Evolutionary conservation across 2,329 filamentous ascomycete genomes (phyloP).

Genomic region (Exophiala sp.): DNA sequence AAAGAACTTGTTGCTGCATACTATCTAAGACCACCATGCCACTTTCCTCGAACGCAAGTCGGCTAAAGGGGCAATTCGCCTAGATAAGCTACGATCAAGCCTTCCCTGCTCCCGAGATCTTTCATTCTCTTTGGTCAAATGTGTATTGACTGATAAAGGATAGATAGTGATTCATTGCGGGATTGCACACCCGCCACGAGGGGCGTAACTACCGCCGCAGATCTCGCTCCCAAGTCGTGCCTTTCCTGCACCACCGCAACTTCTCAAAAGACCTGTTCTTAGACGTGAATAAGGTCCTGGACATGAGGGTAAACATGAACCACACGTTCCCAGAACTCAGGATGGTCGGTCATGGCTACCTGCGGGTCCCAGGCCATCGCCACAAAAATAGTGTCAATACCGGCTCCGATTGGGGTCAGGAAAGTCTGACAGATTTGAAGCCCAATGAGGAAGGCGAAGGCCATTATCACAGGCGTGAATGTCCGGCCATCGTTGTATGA

Average conservation of each 20-base stretch:
- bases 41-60: too few relatives aligned
- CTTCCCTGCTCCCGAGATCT: too few relatives aligned
- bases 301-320: slow-evolving; percentile 78
- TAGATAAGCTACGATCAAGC: too few relatives aligned
- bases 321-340: slow-evolving; percentile 76
- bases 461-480: slow-evolving; percentile 75
- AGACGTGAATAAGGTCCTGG: slow-evolving; percentile 66
- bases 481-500: slow-evolving; percentile 65
- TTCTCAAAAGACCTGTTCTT: not conserved
- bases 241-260: not conserved
- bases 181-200: too few relatives aligned
- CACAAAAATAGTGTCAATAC: slow-evolving; percentile 90
- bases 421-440: slow-evolving; percentile 87
- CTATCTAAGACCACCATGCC: not conserved
- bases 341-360: slow-evolving; percentile 75
- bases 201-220: not conserved
- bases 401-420: slow-evolving; percentile 79
- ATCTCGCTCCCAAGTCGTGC: not conserved
- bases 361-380: slow-evolving; percentile 64
- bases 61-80: too few relatives aligned
- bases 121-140: too few relatives aligned
- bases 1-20: not conserved
- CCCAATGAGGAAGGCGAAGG: slow-evolving; percentile 84
- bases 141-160: too few relatives aligned
- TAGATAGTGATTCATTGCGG: too few relatives aligned